Base-by-base conservation (phyloP, 73 alveolate genomes). In the Uronychia setigera region DNA sequence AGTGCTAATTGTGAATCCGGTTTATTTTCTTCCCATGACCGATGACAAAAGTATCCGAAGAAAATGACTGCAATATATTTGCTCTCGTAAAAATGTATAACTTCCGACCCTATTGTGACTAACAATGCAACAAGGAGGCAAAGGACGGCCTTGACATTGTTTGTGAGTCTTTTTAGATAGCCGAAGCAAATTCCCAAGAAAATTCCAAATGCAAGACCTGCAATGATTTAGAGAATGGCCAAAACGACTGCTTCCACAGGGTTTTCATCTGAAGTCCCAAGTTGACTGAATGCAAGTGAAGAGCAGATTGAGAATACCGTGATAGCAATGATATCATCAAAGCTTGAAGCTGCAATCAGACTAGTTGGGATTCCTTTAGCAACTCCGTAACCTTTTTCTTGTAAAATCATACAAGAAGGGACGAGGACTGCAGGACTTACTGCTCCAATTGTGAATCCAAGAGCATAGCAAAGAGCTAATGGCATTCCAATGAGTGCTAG, bases 291-390 rank as follows among this genome's bases (percentile, higher is more conserved):
- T 13, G 89, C 91, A 0, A 84, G 25, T 0, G 78, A 30, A n/a
- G 76, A 13, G 57, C 59, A 84, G 27, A 89, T 74, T 0, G 88
- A 86, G 46, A 84, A 84, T 0, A 83, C 58, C 5, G 80, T 75
- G n/a, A 89, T 89, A 0, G 91, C 90, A 5, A 84, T 76, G 58
- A 89, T 84, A 78, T 89, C 88, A 74, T 89, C 95, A 59, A 89
- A 84, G 60, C 86, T 78, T 1, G 88, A 35, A 26, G 95, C 95
- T 13, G 95, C 95, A 25, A 89, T 67, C 67, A 89, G 81, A n/a
- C 76, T 82, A 0, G 83, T 89, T 1, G 90, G 90, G 33, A 89
- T 84, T 31, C 92, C 95, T 33, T 83, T 84, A 29, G 30, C 89
- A 31, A 60, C 77, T 30, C 95, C 95, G 33, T 33, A 84, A 0